Evolutionary conservation across 2,329 filamentous ascomycete genomes (phyloP).

Genomic region (Plectosphaerella plurivora): DNA sequence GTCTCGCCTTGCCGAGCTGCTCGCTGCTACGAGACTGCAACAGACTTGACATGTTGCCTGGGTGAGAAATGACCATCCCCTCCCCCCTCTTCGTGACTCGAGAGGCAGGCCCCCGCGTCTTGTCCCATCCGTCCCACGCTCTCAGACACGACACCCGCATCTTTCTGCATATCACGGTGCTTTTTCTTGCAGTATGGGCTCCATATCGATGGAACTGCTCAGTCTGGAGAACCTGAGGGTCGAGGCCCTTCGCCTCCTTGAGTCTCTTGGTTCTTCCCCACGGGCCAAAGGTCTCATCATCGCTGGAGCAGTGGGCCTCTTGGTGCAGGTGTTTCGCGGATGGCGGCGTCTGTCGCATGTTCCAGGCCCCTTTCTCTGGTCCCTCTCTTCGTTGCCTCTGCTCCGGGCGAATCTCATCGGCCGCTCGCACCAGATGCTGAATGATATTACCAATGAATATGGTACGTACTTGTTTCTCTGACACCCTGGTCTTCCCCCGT

Average conservation of each 20-base stretch:
- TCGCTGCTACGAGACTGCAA: background rate
- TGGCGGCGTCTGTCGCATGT: conserved; percentile 23
- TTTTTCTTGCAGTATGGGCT: background rate
- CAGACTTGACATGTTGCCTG: background rate
- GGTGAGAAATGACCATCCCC: background rate
- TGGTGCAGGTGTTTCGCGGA: conserved; percentile 13
- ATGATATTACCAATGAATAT: conserved; percentile 16
- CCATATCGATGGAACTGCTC: background rate
- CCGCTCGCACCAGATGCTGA: conserved; percentile 9
- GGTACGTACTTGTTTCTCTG: conserved; percentile 3
- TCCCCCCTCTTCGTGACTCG: background rate
- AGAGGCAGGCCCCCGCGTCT: background rate
- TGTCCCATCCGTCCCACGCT: too few relatives aligned
- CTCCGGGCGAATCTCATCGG: conserved; percentile 2
- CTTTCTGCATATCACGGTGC: background rate
- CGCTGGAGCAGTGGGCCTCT: background rate
- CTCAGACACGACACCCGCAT: background rate
- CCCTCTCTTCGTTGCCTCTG: background rate
- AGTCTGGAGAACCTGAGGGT: background rate
- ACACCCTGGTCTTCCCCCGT: conserved; percentile 1
- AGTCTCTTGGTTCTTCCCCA: background rate
- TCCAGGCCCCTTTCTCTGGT: conserved; percentile 18
- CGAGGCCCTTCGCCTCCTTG: background rate
- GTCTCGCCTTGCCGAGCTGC: background rate
- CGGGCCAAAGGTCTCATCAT: background rate